Evolutionary conservation across 495 filamentous ascomycete species (phyloP), one percentile per base, ranked within the genome.

Genomic region (Penicillium manginii): DNA sequence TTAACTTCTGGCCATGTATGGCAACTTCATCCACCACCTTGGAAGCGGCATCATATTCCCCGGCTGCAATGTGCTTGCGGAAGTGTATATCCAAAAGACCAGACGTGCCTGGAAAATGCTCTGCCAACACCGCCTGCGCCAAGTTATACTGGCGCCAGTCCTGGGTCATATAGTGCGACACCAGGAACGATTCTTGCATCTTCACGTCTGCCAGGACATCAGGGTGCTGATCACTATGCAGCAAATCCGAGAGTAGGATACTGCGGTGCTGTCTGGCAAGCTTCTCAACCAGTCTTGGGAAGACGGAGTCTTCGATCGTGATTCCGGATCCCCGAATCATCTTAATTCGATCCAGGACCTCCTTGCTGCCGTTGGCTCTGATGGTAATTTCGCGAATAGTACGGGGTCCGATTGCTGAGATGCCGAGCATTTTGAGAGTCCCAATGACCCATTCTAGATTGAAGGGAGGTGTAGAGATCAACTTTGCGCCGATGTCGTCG

Each of bases 201-300:
- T 73, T 40, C 1, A 48, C 47, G 68, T 96, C 86, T 53, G 91
- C 89, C 22, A 90, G 83, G 4, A 83, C 78, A 57, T 92, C 89
- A 0, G 89, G 89, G 69, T 94, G 90, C 45, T 91, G 84, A 63
- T 93, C 90, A 50, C 83, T 87, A 21, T 78, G 62, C 2, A 93
- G 64, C 2, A 96, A 64, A 55, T 82, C 78, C 12, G 79, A 69
- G 11, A 93, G 76, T 49, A 88, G 69, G 4, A 83, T 78, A 1
- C 75, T 72, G 14, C 87, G 81, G 6, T 81, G 76, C 53, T 83
- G 74, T 6, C 57, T 60, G 10, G 85, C 85, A 21, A 91, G 75
- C 59, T 82, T 80, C 46, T 81, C 74, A 14, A 93, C 60, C 11
- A 89, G 63, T 26, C 79, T 73, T 1, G 80, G 73, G 63, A 89